A percentile compares a stretch with the other conserved stretches of the same genome.
These are phyloP conservation scores for Agrocybe praecox DNA, from an alignment of 768 basidiomycete species.

Conservation along the genomic window DNA sequence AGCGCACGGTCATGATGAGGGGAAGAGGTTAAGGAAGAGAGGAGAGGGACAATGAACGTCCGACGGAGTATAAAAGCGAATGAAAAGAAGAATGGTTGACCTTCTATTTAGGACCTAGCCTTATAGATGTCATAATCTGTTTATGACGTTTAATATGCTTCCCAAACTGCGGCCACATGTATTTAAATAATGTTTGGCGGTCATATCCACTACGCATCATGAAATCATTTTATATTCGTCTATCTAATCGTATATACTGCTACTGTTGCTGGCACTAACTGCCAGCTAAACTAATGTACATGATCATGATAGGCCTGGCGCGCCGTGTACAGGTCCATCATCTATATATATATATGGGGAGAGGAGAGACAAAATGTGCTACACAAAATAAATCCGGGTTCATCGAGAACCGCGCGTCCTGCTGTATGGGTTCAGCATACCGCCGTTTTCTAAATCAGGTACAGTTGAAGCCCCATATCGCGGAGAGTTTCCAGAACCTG, in stretches of 20 bases:
- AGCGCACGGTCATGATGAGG: slow-evolving; percentile 58
- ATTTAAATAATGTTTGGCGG: not conserved
- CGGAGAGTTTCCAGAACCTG: slow-evolving; percentile 33
- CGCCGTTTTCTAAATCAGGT: slow-evolving; percentile 41
- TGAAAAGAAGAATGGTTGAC: not conserved
- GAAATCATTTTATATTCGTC: not conserved
- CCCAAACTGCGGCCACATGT: not conserved
- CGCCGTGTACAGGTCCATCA: slow-evolving; percentile 2
- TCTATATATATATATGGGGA: slow-evolving; percentile 17
- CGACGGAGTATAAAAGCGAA: not conserved
- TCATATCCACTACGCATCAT: not conserved
- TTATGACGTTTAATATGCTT: slow-evolving; percentile 6
- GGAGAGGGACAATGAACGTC: not conserved
- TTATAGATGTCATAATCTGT: too few relatives aligned
- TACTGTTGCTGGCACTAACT: not conserved
- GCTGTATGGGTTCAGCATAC: slow-evolving; percentile 44
- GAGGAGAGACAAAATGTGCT: slow-evolving; percentile 14
- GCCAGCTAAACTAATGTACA: slow-evolving; percentile 8
- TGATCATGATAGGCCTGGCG: not conserved
- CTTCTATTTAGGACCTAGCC: not conserved
- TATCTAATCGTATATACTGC: not conserved
- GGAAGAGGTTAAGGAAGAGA: not conserved
- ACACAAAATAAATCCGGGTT: slow-evolving; percentile 14
- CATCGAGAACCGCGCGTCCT: slow-evolving; percentile 19
- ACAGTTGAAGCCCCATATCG: slow-evolving; percentile 27